Evolutionary conservation across 768 basidiomycete species (phyloP), one percentile per base, ranked within the genome.

Genomic region (Mycena belliarum): DNA sequence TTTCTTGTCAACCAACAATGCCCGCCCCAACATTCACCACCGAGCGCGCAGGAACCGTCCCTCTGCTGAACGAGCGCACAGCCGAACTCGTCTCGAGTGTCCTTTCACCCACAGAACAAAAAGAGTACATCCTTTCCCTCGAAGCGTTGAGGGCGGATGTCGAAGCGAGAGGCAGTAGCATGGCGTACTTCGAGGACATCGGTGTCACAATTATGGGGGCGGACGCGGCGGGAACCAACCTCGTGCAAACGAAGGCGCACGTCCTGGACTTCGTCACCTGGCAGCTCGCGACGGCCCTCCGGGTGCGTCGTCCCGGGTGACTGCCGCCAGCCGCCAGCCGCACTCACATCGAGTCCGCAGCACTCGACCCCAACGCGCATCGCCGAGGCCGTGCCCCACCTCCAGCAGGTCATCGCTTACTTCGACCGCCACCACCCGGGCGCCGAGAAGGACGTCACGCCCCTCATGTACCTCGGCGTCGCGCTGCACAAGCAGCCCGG

Each of bases 341-440:
- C 48, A 28, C 24, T 12, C 33, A 38, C 12, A 23, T 6, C 21
- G 16, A 18, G 15, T 14, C 6, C 6, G 20, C 55, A 57, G 55
- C 46, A 50, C 43, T 57, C 55, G 43, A 57, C 55, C 7, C 55
- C 55, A 21, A 57, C 55, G 14, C 55, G 55, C 48, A 57, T 57
- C 49, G 55, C 55, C 33, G 55, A 57, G 33, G 55, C 55, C 18
- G 49, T 24, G 6, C 55, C 55, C n/a, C 45, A 51, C 29, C 32
- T 57, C 16, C 42, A 57, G 25, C 23, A 21, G 3, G 49, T 37
- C 32, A 57, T 57, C 14, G 49, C 55, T 2, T 6, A 38, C 23
- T 40, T 28, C 20, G 26, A 26, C 15, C 25, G 33, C 20, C 15
- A 38, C n/a, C 40, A 57, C 32, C 18, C 47, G 26, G 12, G 24